Evolutionary conservation across 768 basidiomycete species (phyloP).

Genomic region (Hericium coralloides): DNA sequence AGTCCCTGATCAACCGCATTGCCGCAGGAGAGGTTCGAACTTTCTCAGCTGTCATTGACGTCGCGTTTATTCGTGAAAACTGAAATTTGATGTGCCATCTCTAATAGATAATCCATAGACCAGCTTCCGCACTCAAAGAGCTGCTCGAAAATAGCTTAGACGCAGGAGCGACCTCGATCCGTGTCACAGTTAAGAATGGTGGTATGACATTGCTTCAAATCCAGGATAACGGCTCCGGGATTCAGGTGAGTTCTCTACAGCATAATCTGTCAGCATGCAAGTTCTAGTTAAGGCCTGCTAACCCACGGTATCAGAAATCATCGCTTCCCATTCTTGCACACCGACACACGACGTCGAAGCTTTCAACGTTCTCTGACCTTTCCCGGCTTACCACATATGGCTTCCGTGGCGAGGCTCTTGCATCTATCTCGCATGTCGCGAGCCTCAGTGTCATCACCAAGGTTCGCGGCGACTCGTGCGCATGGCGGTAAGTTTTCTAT

Average conservation of each 20-base stretch:
- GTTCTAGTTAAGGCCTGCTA: not conserved
- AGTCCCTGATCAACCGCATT: constrained; percentile 15
- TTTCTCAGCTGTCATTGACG: not conserved
- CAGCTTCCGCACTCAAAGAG: constrained; percentile 93
- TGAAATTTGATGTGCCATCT: constrained; percentile 25
- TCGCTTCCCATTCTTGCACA: constrained; percentile 90
- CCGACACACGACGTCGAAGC: constrained; percentile 92
- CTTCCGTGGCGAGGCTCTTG: constrained; percentile 94
- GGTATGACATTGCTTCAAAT: constrained; percentile 93
- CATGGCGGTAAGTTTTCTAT: constrained; percentile 73
- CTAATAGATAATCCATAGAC: constrained; percentile 73
- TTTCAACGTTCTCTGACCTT: constrained; percentile 80
- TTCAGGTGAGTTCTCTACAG: constrained; percentile 51
- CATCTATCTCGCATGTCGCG: constrained; percentile 91
- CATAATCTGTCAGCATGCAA: not conserved
- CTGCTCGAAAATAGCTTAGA: constrained; percentile 94
- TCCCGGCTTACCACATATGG: constrained; percentile 85
- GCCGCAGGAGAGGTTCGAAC: constrained; percentile 48
- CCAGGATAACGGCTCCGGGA: constrained; percentile 94
- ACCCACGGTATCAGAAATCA: constrained; percentile 44
- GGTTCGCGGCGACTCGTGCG: constrained; percentile 70
- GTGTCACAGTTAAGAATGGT: constrained; percentile 87
- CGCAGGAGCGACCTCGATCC: constrained; percentile 81
- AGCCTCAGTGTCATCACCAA: constrained; percentile 88
- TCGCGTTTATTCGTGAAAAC: not conserved